Evolutionary conservation across 2,329 filamentous ascomycete genomes (phyloP), one percentile per base, ranked within the genome.

Genomic region (Colletotrichum sp.): DNA sequence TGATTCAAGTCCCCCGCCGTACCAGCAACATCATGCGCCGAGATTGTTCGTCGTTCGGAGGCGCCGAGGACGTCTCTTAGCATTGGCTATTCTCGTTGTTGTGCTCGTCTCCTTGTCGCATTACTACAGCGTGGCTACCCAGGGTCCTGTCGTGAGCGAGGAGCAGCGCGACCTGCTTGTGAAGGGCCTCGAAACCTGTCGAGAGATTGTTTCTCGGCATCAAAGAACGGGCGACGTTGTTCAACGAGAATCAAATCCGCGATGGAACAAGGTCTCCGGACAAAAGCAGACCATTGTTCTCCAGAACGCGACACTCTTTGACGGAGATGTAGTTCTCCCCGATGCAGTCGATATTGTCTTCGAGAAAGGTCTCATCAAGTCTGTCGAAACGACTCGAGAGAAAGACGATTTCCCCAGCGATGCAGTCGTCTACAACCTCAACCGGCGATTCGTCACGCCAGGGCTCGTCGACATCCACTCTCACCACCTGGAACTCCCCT

Each of bases 381-480:
- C 52, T 7, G 28, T 72, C 12, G 21, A 7, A 6, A 60, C 26
- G 15, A 43, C 7, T 4, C 28, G 79, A 2, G 76, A 72, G 6
- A 57, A 58, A 15, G 6, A 10, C 0, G 28, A 26, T 34, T 69
- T 52, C 21, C 67, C 65, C 3, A 52, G 58, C 7, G 71, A 74
- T 24, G 77, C 71, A 4, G 55, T 78, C 34, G 80, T 81, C 18
- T 78, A 80, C 34, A 73, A 86, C 36, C 70, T 87, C 24, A 76
- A 79, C n/a, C 85, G 86, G 5, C 80, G 81, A 67, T 83, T 83
- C 76, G 84, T 88, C 30, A 87, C 86, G 1, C 86, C 86, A 0
- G 86, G 87, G 1, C 78, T 88, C 3, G 82, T 88, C 2, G 87
- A 88, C 75, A 84, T 87, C 81, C 86, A 88, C 78, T 87, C 85